These are phyloP conservation scores for Thymus quinquecostatus DNA, from an alignment of 257 asterid species.

Conservation along the genomic window DNA sequence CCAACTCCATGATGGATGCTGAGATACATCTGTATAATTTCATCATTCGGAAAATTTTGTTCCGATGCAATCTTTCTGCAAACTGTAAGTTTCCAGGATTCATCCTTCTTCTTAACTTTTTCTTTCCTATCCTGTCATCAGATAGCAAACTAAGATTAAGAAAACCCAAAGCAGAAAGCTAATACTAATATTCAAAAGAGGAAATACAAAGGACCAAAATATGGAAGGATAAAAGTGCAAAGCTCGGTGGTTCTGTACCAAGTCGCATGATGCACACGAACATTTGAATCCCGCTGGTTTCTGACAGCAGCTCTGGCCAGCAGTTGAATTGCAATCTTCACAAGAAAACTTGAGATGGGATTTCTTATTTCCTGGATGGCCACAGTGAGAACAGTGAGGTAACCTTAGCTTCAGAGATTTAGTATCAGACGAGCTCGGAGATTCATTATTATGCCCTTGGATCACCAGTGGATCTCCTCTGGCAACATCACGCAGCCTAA, in stretches of 20 bases:
- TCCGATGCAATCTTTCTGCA: constrained; percentile 73
- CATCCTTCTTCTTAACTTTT: constrained; percentile 60
- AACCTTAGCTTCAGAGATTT: constrained; percentile 50
- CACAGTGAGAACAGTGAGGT: constrained; percentile 90
- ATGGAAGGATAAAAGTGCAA: background rate
- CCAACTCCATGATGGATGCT: constrained; percentile 54
- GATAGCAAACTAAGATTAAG: constrained; percentile 30
- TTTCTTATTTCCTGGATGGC: constrained; percentile 92
- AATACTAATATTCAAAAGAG: constrained; percentile 6
- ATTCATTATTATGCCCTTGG: constrained; percentile 38
- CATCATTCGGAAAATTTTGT: constrained; percentile 66
- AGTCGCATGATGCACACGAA: constrained; percentile 65
- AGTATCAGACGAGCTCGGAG: constrained; percentile 38
- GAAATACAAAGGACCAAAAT: background rate
- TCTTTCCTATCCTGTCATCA: constrained; percentile 66
- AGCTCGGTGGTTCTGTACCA: constrained; percentile 44
- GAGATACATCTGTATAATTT: constrained; percentile 71
- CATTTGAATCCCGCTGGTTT: constrained; percentile 79
- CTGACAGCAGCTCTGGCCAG: constrained; percentile 59
- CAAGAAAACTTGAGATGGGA: constrained; percentile 75
- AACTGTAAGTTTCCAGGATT: constrained; percentile 67
- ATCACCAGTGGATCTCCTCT: constrained; percentile 40
- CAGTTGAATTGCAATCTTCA: constrained; percentile 55
- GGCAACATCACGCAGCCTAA: constrained; percentile 74
- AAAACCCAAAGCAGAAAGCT: constrained; percentile 16